Evolutionary conservation across 2,329 filamentous ascomycete species (phyloP).

Genomic region (Talaromyces sp.): DNA sequence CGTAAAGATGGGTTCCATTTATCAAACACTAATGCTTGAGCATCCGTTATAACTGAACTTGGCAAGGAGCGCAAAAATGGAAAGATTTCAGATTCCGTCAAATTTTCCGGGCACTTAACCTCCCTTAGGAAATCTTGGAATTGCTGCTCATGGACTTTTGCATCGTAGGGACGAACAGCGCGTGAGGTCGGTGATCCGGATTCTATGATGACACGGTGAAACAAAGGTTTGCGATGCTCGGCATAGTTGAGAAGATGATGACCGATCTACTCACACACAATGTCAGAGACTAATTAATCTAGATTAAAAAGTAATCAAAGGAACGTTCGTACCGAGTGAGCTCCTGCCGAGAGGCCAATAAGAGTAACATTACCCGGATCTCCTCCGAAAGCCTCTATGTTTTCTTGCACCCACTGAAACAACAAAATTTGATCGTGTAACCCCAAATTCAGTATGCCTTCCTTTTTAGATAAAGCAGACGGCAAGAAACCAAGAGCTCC

Average conservation of each 20-base stretch:
- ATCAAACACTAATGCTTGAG: constrained; percentile 44
- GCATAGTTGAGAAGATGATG: constrained; percentile 60
- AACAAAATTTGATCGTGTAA: constrained; percentile 69
- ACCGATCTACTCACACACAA: constrained; percentile 50
- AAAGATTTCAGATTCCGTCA: constrained; percentile 34
- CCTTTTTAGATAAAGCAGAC: background rate
- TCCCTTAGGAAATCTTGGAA: constrained; percentile 42
- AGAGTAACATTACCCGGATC: constrained; percentile 76
- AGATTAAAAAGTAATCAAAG: background rate
- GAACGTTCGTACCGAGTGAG: constrained; percentile 2
- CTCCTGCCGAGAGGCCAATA: constrained; percentile 69
- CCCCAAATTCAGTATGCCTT: constrained; percentile 56
- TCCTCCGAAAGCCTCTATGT: constrained; percentile 48
- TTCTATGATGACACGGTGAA: constrained; percentile 48
- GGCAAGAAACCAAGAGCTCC: constrained; percentile 58
- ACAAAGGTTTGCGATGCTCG: constrained; percentile 27
- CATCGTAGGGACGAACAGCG: constrained; percentile 43
- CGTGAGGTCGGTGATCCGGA: constrained; percentile 48
- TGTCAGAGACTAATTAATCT: background rate
- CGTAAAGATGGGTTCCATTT: constrained; percentile 47
- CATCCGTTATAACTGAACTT: constrained; percentile 34
- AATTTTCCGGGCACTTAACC: constrained; percentile 31
- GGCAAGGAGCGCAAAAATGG: constrained; percentile 43
- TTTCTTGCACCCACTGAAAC: constrained; percentile 73
- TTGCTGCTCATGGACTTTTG: constrained; percentile 43